These are phyloP conservation scores for Actinomortierella ambigua DNA, from an alignment of 371 early-diverging fungal genomes.

Conservation along the genomic window DNA sequence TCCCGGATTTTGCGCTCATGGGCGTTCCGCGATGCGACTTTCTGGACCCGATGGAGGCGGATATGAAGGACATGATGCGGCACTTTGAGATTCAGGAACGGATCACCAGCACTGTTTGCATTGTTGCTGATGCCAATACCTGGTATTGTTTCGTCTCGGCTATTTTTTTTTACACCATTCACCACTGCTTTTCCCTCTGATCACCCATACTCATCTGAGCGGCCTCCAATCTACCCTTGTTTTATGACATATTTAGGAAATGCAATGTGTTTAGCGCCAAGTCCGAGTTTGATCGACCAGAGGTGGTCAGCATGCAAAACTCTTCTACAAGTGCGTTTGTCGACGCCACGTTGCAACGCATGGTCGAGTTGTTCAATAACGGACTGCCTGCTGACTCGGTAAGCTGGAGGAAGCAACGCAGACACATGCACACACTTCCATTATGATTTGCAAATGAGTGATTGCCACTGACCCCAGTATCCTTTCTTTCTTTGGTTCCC, in stretches of 20 bases:
- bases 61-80: slow-evolving; percentile 56
- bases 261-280: slow-evolving; percentile 42
- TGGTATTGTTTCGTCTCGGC: slow-evolving; percentile 27
- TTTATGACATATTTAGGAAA: slow-evolving; percentile 10
- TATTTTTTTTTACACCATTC: no score
- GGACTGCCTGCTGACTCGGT: slow-evolving; percentile 36
- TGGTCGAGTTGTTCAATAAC: slow-evolving; percentile 17
- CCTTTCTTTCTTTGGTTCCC: not conserved
- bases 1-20: slow-evolving; percentile 67
- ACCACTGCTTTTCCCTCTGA: no score
- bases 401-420: slow-evolving; percentile 1
- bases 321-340: slow-evolving; percentile 18
- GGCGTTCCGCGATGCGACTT: slow-evolving; percentile 60
- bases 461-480: not conserved
- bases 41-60: slow-evolving; percentile 55
- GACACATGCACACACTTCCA: no score
- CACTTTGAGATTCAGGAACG: slow-evolving; percentile 44
- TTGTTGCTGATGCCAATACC: slow-evolving; percentile 61
- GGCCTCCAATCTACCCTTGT: no score
- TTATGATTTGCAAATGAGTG: no score
- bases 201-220: no score
- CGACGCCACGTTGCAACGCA: slow-evolving; percentile 29
- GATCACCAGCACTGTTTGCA: slow-evolving; percentile 53
- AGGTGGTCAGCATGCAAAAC: slow-evolving; percentile 5
- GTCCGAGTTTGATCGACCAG: not conserved